These are phyloP conservation scores for Plenodomus biglobosus DNA, from an alignment of 2,329 filamentous ascomycete genomes.

Conservation along the genomic window DNA sequence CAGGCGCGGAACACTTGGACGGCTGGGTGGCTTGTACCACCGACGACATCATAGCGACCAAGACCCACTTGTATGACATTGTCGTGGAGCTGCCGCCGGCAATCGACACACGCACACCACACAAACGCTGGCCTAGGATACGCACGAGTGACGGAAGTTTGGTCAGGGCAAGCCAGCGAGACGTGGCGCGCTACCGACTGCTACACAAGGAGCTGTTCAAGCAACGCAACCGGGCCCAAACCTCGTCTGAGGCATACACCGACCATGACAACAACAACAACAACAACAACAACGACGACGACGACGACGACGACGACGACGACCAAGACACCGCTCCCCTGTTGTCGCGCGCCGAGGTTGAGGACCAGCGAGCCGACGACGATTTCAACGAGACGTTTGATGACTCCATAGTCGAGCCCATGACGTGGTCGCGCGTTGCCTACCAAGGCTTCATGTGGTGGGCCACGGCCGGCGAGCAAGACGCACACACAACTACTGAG, in stretches of 20 bases:
- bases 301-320: constrained; percentile 27
- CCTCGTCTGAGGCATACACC: constrained; percentile 19
- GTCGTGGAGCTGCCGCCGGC: constrained; percentile 77
- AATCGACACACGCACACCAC: constrained; percentile 53
- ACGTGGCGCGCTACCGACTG: constrained; percentile 69
- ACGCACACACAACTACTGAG: constrained; percentile 57
- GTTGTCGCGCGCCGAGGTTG: constrained; percentile 26
- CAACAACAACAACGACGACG: constrained; percentile 29
- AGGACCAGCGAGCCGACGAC: constrained; percentile 33
- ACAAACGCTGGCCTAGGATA: constrained; percentile 75
- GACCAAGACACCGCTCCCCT: constrained; percentile 27
- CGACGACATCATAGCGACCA: constrained; percentile 86
- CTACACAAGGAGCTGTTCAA: constrained; percentile 41
- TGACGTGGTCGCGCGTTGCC: constrained; percentile 70
- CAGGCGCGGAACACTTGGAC: constrained; percentile 49
- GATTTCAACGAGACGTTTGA: constrained; percentile 41
- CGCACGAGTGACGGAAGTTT: constrained; percentile 63
- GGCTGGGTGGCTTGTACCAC: constrained; percentile 96
- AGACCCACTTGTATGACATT: constrained; percentile 84
- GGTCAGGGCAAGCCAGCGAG: constrained; percentile 85
- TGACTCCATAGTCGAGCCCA: constrained; percentile 55
- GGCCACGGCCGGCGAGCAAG: constrained; percentile 78
- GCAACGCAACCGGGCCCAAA: constrained; percentile 29
- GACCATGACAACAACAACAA: constrained; percentile 29
- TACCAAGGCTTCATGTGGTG: constrained; percentile 89